Evolutionary conservation across 495 filamentous ascomycete species (phyloP), one percentile per base, ranked within the genome.

Genomic region (Neurospora sp.): DNA sequence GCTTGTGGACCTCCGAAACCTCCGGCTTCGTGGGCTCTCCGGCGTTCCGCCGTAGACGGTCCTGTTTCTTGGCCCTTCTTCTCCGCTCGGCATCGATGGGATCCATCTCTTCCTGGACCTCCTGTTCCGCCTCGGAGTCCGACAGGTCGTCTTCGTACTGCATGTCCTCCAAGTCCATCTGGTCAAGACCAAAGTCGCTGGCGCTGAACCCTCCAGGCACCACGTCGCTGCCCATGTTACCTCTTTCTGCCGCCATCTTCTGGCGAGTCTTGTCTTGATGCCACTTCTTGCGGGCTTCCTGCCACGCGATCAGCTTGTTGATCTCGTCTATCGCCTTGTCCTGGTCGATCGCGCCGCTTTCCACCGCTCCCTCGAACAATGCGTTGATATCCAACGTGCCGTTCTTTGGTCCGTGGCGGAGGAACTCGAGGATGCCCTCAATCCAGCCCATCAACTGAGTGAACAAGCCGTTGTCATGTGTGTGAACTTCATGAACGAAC

Each of bases 381-480:
- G 92, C 93, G 76, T 98, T 98, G 87, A 99, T 96, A 78, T 99
- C 95, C 61, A 98, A 83, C 72, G 90, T 93, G 39, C 88, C 88
- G 70, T 90, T 91, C 39, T 83, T 81, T 3, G 96, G 96, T 0
- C 96, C 96, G 47, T 93, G 88, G 65, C 96, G 89, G 41, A 99
- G 84, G 84, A 98, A 99, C 53, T 94, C 92, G 16, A 99, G 89
- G 71, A 99, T 98, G n/a, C 91, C 91, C 81, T 99, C 96, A 45
- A 98, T 89, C 96, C 96, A 98, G 9, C 90, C 88, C 96, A 99
- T 99, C 20, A 99, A 85, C 76, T 94, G 92, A 37, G 93, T 93
- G 79, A 99, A 99, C 4, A 99, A 88, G 6, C 96, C 96, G 76
- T 99, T 94, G 80, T 99, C 96, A 79, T 99, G 96, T n/a, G 92